Evolutionary conservation across 2,329 filamentous ascomycete species (phyloP).

Genomic region (Scopulariopsis brevicaulis): DNA sequence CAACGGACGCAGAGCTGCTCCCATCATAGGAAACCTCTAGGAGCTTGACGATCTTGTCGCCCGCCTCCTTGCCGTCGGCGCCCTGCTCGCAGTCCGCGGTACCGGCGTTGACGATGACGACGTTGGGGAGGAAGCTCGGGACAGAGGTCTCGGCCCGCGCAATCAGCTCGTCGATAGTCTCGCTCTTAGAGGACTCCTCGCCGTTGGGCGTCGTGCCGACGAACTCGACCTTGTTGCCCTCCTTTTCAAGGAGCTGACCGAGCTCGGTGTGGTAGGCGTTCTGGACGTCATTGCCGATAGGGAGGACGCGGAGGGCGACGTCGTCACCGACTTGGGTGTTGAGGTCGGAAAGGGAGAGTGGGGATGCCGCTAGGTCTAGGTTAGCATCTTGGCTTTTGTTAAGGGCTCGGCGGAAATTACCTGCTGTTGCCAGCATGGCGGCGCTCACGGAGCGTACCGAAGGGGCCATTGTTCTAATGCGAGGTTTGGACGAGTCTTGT

Average conservation of each 20-base stretch:
- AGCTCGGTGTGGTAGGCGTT: slow-evolving; percentile 21
- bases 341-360: neutral
- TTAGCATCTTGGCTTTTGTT: neutral
- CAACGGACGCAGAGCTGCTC: slow-evolving; percentile 20
- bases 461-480: neutral
- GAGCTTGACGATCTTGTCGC: slow-evolving; percentile 16
- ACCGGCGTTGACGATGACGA: slow-evolving; percentile 25
- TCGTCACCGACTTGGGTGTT: neutral
- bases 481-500: neutral
- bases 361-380: neutral
- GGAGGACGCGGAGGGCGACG: slow-evolving; percentile 16
- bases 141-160: slow-evolving; percentile 16
- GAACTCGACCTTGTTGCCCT: slow-evolving; percentile 21
- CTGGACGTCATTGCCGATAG: slow-evolving; percentile 18
- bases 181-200: slow-evolving; percentile 21
- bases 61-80: slow-evolving; percentile 15
- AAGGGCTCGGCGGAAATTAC: neutral
- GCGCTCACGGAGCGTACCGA: neutral
- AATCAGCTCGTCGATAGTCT: slow-evolving; percentile 20
- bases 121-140: slow-evolving; percentile 18
- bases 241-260: slow-evolving; percentile 16
- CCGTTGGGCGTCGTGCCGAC: slow-evolving; percentile 22
- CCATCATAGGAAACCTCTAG: slow-evolving; percentile 15
- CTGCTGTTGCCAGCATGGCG: neutral
- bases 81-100: slow-evolving; percentile 25